A percentile compares a stretch with the other conserved stretches of the same genome.
Conservation (phyloP, 192 early-diverging fungal species). For the Umbelopsis sp. region DNA sequence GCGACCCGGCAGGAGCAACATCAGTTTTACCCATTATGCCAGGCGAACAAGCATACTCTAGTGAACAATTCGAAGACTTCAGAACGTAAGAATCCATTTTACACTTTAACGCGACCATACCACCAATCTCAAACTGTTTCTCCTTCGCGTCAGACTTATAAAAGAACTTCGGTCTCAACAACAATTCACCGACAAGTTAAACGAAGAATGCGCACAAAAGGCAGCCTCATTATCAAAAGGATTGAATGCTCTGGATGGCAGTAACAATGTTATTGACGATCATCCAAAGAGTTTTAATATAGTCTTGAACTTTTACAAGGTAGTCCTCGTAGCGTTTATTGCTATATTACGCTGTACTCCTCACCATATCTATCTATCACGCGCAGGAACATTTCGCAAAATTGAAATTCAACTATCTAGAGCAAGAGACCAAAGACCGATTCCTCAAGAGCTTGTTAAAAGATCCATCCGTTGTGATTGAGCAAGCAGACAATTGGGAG, state of each 20-base stretch:
- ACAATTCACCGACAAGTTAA: neutral
- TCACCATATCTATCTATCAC: neutral
- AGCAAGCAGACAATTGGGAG: constrained; percentile 34
- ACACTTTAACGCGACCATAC: neutral
- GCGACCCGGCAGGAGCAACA: neutral
- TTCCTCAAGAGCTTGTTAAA: constrained; percentile 49
- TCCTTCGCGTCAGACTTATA: neutral
- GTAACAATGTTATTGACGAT: neutral
- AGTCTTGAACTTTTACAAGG: neutral
- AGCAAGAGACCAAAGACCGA: constrained; percentile 54
- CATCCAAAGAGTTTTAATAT: constrained; percentile 1
- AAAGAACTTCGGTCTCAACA: neutral
- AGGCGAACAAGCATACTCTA: neutral
- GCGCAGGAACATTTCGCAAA: constrained; percentile 54
- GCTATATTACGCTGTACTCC: neutral
- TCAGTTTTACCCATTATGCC: neutral
- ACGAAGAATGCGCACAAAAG: constrained; percentile 1
- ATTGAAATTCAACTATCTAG: constrained; percentile 57
- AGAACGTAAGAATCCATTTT: neutral
- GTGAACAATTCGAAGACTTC: neutral
- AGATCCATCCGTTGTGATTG: constrained; percentile 37
- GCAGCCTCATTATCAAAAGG: neutral
- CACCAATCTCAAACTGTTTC: too few species aligned
- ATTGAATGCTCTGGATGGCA: neutral
- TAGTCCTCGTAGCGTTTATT: neutral